phyloP scores from a whole-genome alignment of 768 basidiomycete genomes.

The Russula sp. region DNA sequence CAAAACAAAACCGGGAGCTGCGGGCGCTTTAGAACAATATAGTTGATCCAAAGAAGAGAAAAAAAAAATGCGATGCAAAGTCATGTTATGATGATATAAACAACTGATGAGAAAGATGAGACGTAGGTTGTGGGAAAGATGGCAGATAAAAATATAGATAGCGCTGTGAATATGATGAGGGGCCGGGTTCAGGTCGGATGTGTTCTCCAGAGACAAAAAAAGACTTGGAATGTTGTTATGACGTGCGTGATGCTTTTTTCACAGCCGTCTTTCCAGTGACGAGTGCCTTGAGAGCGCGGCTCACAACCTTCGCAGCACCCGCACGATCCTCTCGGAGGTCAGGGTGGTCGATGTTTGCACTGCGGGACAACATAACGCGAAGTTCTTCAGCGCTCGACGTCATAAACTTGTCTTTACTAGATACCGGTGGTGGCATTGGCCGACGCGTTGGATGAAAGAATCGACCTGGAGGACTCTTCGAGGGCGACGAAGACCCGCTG shows the following conservation, averaged over 20 bases:
- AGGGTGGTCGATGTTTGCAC: background rate
- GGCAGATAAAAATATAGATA: background rate
- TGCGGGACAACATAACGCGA: slow-evolving; percentile 36
- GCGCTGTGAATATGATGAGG: background rate
- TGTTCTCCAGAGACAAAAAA: background rate
- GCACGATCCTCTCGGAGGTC: slow-evolving; percentile 25
- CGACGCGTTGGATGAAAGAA: slow-evolving; percentile 42
- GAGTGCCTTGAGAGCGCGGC: slow-evolving; percentile 70
- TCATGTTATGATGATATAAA: slow-evolving; percentile 8
- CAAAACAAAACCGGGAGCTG: background rate
- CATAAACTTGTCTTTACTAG: slow-evolving; percentile 38
- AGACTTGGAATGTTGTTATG: background rate
- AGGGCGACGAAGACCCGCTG: slow-evolving; percentile 13
- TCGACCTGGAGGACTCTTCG: slow-evolving; percentile 25
- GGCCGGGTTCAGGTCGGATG: background rate
- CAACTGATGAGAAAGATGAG: slow-evolving; percentile 7
- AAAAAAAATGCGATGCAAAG: slow-evolving; percentile 4
- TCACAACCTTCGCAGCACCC: slow-evolving; percentile 48
- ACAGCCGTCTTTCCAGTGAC: slow-evolving; percentile 55
- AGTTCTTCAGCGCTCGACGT: slow-evolving; percentile 57
- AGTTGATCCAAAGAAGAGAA: background rate
- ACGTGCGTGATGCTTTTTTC: slow-evolving; percentile 37
- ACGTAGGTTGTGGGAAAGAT: background rate
- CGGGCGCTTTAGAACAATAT: background rate
- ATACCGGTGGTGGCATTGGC: slow-evolving; percentile 65